Percentiles rank a stretch among this genome's conserved stretches.
phyloP scores from a whole-genome alignment of 805 yeast species.

The Barnettozyma vustinii region DNA sequence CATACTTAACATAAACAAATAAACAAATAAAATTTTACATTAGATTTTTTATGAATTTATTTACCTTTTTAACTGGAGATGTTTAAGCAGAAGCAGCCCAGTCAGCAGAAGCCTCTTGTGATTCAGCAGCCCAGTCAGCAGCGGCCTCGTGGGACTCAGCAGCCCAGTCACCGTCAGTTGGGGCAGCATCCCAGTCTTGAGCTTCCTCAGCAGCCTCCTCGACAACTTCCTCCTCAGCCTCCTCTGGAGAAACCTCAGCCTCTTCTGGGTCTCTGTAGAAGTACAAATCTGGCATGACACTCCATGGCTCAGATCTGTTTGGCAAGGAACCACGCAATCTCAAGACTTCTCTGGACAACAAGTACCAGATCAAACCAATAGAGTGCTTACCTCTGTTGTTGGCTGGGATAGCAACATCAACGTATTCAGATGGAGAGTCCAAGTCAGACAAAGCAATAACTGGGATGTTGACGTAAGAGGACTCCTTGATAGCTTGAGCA shows the following conservation, averaged over 20 bases:
- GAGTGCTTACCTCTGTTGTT: constrained; percentile 99
- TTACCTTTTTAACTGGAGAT: constrained; percentile 19
- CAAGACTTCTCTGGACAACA: constrained; percentile 97
- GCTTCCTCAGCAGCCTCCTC: constrained; percentile 56
- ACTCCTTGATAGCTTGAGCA: constrained; percentile 99
- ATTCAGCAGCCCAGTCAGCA: constrained; percentile 53
- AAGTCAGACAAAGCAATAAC: constrained; percentile 98
- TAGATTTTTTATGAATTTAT: constrained; percentile 20
- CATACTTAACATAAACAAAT: not conserved
- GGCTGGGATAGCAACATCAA: constrained; percentile 99
- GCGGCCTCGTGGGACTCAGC: constrained; percentile 62
- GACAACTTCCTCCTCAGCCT: constrained; percentile 47
- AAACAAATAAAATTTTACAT: constrained; percentile 24
- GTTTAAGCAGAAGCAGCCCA: constrained; percentile 22
- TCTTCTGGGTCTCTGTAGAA: constrained; percentile 99
- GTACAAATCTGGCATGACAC: constrained; percentile 99
- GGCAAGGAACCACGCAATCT: constrained; percentile 97
- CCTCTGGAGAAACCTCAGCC: constrained; percentile 73
- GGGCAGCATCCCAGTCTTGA: constrained; percentile 66
- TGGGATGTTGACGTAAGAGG: constrained; percentile 99
- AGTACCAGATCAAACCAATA: constrained; percentile 99
- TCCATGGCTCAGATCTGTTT: constrained; percentile 96
- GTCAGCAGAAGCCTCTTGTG: constrained; percentile 28
- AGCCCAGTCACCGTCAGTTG: constrained; percentile 73
- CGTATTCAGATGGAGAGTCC: constrained; percentile 98